Evolutionary conservation across 805 yeast genomes (phyloP), one percentile per base, ranked within the genome.

Genomic region (Phaffomyces antillensis): DNA sequence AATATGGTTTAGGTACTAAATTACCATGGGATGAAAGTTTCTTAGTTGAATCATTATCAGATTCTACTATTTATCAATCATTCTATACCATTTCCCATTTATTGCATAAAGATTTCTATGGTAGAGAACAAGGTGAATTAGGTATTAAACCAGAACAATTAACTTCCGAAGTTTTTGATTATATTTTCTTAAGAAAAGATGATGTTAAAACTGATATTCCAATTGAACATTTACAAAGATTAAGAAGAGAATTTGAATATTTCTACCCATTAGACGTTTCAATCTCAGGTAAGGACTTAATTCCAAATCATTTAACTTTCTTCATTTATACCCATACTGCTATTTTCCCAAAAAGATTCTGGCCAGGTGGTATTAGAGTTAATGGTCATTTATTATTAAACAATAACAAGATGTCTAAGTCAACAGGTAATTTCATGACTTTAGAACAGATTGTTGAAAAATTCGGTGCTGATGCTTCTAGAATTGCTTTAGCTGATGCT

Each of bases 401-500:
- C 72, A 91, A 93, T 64, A 93, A 91, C 58, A 93, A 93, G 77
- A 93, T 93, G 99, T 83, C 97, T 45, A 93, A 93, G 67, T 85
- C 96, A 30, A 91, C 98, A 30, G 99, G 99, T 69, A 93, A 93
- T 72, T 93, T 93, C 64, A 74, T 87, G 81, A 93, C 98, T 42
- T 73, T 93, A 65, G 77, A 81, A 57, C 88, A 93, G 65, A 77
- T 85, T 63, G 82, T 83, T 48, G 75, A 79, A 57, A 93, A 93
- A 68, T 93, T 82, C 56, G 99, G 99, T 66, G 96, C 98, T 42
- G 99, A 93, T 66, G 97, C 98, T 36, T 73, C 96, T 11, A 85
- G 99, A 75, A 86, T 93, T 64, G 97, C 99, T 6, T 72, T 93
- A 53, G 99, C 98, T 39, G 99, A 93, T 72, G 96, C 97, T 42